phyloP scores from a whole-genome alignment of 2,329 filamentous ascomycete species.

The Fusarium euwallaceae region DNA sequence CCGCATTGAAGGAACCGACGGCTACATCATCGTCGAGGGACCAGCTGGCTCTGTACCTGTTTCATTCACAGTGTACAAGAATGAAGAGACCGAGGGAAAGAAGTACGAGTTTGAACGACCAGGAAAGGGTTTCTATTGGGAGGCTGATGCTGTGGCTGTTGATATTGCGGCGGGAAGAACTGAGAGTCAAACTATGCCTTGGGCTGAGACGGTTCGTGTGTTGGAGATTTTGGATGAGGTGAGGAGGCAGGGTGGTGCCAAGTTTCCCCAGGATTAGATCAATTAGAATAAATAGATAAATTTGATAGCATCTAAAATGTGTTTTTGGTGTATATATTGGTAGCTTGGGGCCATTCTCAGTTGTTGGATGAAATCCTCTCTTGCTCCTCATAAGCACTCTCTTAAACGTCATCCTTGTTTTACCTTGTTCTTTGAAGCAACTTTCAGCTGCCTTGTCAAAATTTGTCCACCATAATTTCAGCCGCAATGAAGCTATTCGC shows the following conservation, averaged over 20 bases:
- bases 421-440: neutral
- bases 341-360: no score
- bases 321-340: no score
- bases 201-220: conserved; percentile 59
- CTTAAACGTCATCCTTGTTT: neutral
- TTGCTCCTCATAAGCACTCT: no score
- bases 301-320: neutral
- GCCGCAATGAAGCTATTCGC: neutral
- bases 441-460: neutral
- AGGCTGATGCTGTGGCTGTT: conserved; percentile 59
- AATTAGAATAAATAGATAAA: neutral
- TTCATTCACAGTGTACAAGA: conserved; percentile 53
- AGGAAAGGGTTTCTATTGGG: conserved; percentile 58
- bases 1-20: conserved; percentile 57
- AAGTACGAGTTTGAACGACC: conserved; percentile 54
- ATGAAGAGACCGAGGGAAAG: conserved; percentile 44
- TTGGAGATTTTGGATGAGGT: conserved; percentile 63
- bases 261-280: conserved; percentile 47
- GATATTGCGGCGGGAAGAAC: conserved; percentile 55
- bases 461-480: neutral
- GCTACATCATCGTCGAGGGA: conserved; percentile 55
- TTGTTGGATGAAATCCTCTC: no score
- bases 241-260: conserved; percentile 50
- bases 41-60: conserved; percentile 49
- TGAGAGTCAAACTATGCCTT: conserved; percentile 59